Base-by-base conservation (phyloP, 139 green algal species). In the Chlorella sp. region DNA sequence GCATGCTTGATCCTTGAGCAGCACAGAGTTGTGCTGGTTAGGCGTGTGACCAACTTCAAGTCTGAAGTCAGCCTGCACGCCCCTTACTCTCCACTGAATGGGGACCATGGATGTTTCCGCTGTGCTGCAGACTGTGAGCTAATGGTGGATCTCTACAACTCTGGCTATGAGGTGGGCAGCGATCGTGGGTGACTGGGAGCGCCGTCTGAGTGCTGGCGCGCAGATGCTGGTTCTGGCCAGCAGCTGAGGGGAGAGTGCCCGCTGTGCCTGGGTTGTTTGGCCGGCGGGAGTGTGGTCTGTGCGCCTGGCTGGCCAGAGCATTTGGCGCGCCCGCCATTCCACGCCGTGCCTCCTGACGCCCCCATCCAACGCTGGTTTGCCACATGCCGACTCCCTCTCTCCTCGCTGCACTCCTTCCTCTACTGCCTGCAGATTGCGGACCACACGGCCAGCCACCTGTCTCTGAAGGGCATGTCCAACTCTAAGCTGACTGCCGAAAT, bases 61-160 rank as follows among this genome's bases (percentile, higher is more conserved):
- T n/a, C n/a, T n/a, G n/a, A n/a, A n/a, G n/a, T n/a, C n/a, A n/a
- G n/a, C n/a, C n/a, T n/a, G n/a, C n/a, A n/a, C n/a, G n/a, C 48
- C 48, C 48, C 48, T 57, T 5, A 5, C 48, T 57, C 48, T 9
- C 48, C 48, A 57, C 48, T 57, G 48, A 57, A 57, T 57, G 48
- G 48, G 48, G 48, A 5, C 48, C 48, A 5, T 16, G 5, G 9
- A 57, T 9, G 48, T 9, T 71, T 2, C 21, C 32, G 14, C 16
- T 61, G 37, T 14, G 40, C 40, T 85, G 79, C 79, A 85, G 79
- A 85, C 30, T 85, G 79, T 30, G 79, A 85, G 79, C 79, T 85
- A 5, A 68, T 64, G 28, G 26, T 68, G 28, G 53, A 85, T 12
- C 79, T 85, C 7, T 85, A 40, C 79, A 32, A 68, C 18, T 37